phyloP scores from a whole-genome alignment of 352 stramenopile genomes.

The Globisporangium apiculatum region DNA sequence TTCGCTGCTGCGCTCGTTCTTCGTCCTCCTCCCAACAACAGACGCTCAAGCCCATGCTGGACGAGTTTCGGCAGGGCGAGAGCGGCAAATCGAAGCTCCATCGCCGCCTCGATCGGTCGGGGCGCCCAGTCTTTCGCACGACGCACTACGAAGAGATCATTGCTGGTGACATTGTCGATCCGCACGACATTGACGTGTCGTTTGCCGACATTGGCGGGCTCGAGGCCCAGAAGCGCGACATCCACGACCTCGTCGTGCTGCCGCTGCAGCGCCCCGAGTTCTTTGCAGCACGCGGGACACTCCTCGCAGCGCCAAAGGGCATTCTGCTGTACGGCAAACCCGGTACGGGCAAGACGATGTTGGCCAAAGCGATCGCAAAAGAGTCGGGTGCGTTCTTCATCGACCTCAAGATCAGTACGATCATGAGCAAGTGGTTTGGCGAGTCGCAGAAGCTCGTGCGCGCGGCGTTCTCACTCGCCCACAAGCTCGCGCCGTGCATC shows the following conservation, averaged over 20 bases:
- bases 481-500: constrained; percentile 94
- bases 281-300: constrained; percentile 81
- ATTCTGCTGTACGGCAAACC: constrained; percentile 81
- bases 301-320: constrained; percentile 84
- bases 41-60: constrained; percentile 78
- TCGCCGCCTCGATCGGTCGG: constrained; percentile 54
- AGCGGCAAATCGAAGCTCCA: constrained; percentile 67
- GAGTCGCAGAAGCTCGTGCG: constrained; percentile 92
- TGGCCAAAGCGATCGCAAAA: constrained; percentile 94
- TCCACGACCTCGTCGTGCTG: constrained; percentile 95
- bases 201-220: constrained; percentile 96
- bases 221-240: constrained; percentile 94
- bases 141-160: constrained; percentile 90
- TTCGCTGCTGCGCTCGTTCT: neutral
- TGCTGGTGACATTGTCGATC: constrained; percentile 92
- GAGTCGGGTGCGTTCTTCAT: constrained; percentile 90
- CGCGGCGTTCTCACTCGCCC: constrained; percentile 90
- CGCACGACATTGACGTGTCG: constrained; percentile 83
- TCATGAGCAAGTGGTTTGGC: constrained; percentile 90
- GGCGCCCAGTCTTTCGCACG: constrained; percentile 63
- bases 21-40: constrained; percentile 7
- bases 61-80: constrained; percentile 62
- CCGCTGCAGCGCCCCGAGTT: constrained; percentile 89
- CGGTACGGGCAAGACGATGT: constrained; percentile 89
- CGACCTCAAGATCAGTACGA: constrained; percentile 85